Conservation (phyloP, 1,139 yeast species). For the Oligophagozyma castellii region DNA sequence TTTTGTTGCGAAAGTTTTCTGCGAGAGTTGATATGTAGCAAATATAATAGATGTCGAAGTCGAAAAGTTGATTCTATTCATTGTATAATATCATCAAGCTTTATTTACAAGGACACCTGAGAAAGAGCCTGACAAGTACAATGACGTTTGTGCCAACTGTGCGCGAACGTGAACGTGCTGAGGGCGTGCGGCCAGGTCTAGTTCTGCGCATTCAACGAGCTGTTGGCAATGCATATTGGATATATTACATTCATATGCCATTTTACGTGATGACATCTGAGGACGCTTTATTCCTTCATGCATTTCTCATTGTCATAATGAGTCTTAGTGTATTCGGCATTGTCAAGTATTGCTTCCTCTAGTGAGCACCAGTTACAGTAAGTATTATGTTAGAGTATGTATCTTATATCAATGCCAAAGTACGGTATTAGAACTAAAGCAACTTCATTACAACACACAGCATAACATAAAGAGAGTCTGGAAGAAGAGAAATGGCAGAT, state of each 20-base stretch:
- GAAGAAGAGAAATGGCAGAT: too few species aligned
- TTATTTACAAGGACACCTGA: neutral
- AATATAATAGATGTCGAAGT: too few species aligned
- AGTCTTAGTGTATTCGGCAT: slow-evolving; percentile 22
- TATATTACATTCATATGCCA: slow-evolving; percentile 30
- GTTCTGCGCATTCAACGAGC: slow-evolving; percentile 6
- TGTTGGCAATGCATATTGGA: slow-evolving; percentile 26
- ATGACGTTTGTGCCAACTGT: slow-evolving; percentile 9
- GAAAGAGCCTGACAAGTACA: slow-evolving; percentile 3
- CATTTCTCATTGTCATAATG: slow-evolving; percentile 24
- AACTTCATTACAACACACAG: too few species aligned
- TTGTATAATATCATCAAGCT: neutral
- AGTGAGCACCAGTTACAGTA: too few species aligned
- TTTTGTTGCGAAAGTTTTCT: too few species aligned
- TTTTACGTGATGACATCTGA: slow-evolving; percentile 29
- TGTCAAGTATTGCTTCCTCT: slow-evolving; percentile 15
- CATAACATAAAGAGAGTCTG: too few species aligned
- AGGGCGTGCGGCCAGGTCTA: slow-evolving; percentile 4
- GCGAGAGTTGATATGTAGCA: too few species aligned
- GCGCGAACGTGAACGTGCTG: too few species aligned
- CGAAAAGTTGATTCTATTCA: too few species aligned
- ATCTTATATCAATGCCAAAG: too few species aligned
- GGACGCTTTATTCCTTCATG: slow-evolving; percentile 28
- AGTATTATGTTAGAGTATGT: too few species aligned
- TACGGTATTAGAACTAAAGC: too few species aligned